Evolutionary conservation across 2,329 filamentous ascomycete genomes (phyloP).

Genomic region (Exophiala alcalophila): DNA sequence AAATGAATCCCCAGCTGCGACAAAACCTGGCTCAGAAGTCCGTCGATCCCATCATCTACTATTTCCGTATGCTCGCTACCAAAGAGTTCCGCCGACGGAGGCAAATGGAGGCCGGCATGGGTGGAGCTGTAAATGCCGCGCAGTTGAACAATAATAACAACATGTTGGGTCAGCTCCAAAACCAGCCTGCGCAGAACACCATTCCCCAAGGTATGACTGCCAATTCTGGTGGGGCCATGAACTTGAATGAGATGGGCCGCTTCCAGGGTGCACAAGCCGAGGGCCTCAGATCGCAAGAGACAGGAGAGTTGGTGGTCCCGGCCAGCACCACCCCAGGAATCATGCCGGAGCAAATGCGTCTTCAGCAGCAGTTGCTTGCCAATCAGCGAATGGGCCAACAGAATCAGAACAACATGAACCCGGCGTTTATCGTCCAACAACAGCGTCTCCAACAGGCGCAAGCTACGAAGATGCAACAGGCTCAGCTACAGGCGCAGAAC

Average conservation of each 20-base stretch:
- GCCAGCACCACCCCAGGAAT: constrained; percentile 56
- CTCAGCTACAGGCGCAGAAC: constrained; percentile 41
- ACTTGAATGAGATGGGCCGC: constrained; percentile 53
- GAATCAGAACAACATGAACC: constrained; percentile 40
- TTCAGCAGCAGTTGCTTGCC: constrained; percentile 43
- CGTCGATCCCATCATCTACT: constrained; percentile 51
- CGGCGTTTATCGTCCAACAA: constrained; percentile 44
- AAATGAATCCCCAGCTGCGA: constrained; percentile 48
- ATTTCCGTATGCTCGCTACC: constrained; percentile 51
- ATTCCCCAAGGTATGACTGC: constrained; percentile 16
- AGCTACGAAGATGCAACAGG: constrained; percentile 34
- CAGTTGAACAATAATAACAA: constrained; percentile 19
- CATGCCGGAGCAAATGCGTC: constrained; percentile 40
- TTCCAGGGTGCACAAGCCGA: constrained; percentile 61
- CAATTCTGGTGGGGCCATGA: constrained; percentile 33
- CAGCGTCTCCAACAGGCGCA: constrained; percentile 42
- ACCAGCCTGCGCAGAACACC: constrained; percentile 31
- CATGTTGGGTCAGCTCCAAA: constrained; percentile 20
- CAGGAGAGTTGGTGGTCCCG: constrained; percentile 62
- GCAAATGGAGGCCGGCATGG: constrained; percentile 21
- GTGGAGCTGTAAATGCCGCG: constrained; percentile 7
- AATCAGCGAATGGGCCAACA: constrained; percentile 41
- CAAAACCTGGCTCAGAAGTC: constrained; percentile 45
- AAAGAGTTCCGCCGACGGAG: constrained; percentile 39
- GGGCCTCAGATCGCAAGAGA: constrained; percentile 59